phyloP scores from a whole-genome alignment of 1,284 basidiomycete species.

The Ustilago tritici region DNA sequence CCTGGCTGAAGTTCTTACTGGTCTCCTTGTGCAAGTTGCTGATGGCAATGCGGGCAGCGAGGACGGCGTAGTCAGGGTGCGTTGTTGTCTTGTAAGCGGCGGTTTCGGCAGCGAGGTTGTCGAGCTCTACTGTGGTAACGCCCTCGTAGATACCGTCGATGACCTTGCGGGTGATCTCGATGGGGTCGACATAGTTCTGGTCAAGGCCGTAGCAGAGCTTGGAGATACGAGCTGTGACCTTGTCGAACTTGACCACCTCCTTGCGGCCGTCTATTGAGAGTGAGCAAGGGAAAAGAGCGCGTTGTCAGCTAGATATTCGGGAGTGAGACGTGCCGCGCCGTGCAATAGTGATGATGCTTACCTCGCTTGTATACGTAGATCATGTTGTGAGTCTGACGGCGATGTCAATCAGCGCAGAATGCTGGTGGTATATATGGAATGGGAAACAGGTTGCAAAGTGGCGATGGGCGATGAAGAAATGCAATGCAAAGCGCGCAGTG shows the following conservation, averaged over 20 bases:
- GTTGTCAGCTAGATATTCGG: conserved; percentile 16
- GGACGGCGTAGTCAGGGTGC: conserved; percentile 96
- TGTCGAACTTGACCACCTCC: conserved; percentile 69
- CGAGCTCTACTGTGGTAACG: conserved; percentile 96
- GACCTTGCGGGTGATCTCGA: conserved; percentile 79
- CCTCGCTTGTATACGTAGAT: conserved; percentile 69
- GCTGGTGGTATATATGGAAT: conserved; percentile 15
- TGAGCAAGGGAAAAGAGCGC: neutral
- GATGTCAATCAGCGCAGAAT: conserved; percentile 11
- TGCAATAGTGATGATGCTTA: conserved; percentile 26
- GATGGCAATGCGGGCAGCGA: conserved; percentile 97
- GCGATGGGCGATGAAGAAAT: conserved; percentile 16
- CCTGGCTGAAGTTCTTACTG: conserved; percentile 93
- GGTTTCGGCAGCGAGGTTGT: conserved; percentile 84
- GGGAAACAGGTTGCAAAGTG: conserved; percentile 11
- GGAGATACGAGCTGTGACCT: conserved; percentile 79
- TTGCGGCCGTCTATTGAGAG: conserved; percentile 63
- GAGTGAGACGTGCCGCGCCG: neutral
- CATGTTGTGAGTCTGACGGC: conserved; percentile 43
- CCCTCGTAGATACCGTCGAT: conserved; percentile 94
- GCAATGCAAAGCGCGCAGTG: conserved; percentile 3
- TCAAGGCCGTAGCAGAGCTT: conserved; percentile 99
- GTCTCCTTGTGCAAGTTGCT: conserved; percentile 99
- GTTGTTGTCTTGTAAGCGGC: conserved; percentile 93
- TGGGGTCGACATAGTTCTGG: conserved; percentile 90